Evolutionary conservation across 176 grass and related monocot genomes (phyloP).

Genomic region (sorghum (Sorghum bicolor)): DNA sequence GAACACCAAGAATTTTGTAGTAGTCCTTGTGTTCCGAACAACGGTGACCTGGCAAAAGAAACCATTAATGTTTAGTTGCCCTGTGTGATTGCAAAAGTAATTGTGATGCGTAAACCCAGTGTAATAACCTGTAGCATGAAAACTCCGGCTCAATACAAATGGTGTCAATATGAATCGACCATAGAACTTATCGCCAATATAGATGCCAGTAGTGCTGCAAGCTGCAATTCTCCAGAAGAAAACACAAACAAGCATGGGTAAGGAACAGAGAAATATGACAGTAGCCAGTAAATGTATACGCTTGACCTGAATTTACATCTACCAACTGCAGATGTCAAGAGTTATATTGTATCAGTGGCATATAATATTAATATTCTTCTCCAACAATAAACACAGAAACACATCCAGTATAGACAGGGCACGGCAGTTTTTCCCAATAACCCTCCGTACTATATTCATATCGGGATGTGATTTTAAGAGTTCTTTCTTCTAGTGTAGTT

Average conservation of each 20-base stretch:
- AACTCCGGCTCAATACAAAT: conserved; percentile 45
- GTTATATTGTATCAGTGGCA: background rate
- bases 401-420: background rate
- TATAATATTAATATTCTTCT: conserved; percentile 13
- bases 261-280: conserved; percentile 17
- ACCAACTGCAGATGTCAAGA: background rate
- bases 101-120: conserved; percentile 4
- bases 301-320: background rate
- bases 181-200: conserved; percentile 37
- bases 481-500: background rate
- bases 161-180: conserved; percentile 23
- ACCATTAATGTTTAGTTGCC: conserved; percentile 10
- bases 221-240: conserved; percentile 36
- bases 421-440: background rate
- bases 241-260: conserved; percentile 11
- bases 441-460: background rate
- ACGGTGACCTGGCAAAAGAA: conserved; percentile 46
- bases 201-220: conserved; percentile 36
- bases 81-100: conserved; percentile 12
- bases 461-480: background rate
- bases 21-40: conserved; percentile 61
- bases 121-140: conserved; percentile 86
- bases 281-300: background rate
- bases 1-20: conserved; percentile 83
- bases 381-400: background rate